These are phyloP conservation scores for Barnettozyma sucrosica DNA, from an alignment of 805 yeast genomes.

Conservation along the genomic window DNA sequence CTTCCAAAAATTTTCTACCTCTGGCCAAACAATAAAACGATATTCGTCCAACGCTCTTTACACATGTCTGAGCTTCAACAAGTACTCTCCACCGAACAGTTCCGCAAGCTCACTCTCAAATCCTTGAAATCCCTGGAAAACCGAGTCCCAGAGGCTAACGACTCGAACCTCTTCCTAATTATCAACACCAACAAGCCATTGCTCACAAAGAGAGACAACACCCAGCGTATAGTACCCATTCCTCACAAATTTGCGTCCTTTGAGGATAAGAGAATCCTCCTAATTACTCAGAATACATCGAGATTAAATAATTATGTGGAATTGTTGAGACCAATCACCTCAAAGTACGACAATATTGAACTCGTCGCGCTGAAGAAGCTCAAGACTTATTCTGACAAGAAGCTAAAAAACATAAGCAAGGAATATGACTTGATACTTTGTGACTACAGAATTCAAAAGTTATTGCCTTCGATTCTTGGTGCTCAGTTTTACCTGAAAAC, in stretches of 20 bases:
- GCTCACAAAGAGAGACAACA: conserved; percentile 38
- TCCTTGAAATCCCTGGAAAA: conserved; percentile 7
- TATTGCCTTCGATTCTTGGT: conserved; percentile 54
- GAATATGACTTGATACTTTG: conserved; percentile 65
- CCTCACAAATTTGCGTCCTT: conserved; percentile 1
- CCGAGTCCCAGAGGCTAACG: not conserved
- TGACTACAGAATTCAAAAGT: conserved; percentile 61
- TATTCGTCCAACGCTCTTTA: not conserved
- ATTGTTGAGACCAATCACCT: conserved; percentile 9
- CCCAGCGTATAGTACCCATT: conserved; percentile 57
- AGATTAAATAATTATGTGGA: conserved; percentile 22
- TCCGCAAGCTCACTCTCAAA: conserved; percentile 2
- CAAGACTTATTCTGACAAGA: conserved; percentile 46
- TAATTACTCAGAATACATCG: conserved; percentile 60
- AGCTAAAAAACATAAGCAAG: conserved; percentile 42
- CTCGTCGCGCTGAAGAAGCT: conserved; percentile 42
- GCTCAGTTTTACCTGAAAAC: conserved; percentile 56
- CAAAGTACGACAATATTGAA: conserved; percentile 15
- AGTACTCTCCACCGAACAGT: not conserved
- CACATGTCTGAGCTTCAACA: not conserved
- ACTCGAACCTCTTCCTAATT: conserved; percentile 28
- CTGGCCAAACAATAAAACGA: not conserved
- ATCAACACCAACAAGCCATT: conserved; percentile 44
- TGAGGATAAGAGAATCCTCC: conserved; percentile 32
- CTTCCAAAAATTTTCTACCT: not conserved